phyloP scores from a whole-genome alignment of 2,329 filamentous ascomycete genomes.

The Botryosphaeria dothidea region DNA sequence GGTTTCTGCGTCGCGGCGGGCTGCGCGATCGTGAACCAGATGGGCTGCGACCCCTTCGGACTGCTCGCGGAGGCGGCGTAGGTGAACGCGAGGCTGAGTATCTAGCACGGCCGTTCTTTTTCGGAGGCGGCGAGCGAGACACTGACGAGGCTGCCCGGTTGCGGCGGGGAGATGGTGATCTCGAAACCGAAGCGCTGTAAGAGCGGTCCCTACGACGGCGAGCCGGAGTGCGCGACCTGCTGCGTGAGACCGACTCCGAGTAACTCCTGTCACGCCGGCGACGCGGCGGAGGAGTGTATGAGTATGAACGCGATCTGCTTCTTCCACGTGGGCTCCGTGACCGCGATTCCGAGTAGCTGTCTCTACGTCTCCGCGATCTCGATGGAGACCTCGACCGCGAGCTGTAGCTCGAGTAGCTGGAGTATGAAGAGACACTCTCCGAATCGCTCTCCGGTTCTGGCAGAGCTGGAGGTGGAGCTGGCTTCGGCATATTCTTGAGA shows the following conservation, averaged over 20 bases:
- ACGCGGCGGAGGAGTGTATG: conserved; percentile 20
- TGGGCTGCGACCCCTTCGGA: conserved; percentile 5
- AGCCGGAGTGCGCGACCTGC: conserved; percentile 25
- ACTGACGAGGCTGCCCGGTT: conserved; percentile 25
- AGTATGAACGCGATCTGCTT: conserved; percentile 11
- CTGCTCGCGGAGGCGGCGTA: conserved; percentile 17
- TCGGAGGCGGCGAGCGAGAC: conserved; percentile 12
- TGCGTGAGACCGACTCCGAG: conserved; percentile 23
- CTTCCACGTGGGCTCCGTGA: conserved; percentile 13
- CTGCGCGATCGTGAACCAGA: conserved; percentile 16
- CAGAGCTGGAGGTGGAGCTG: conserved; percentile 64
- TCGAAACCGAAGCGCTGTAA: conserved; percentile 20
- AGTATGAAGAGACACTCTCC: conserved; percentile 34
- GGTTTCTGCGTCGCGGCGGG: conserved; percentile 17
- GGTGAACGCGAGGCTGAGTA: conserved; percentile 20
- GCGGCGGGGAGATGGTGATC: conserved; percentile 25
- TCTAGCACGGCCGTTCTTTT: conserved; percentile 1
- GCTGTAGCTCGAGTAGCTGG: conserved; percentile 29
- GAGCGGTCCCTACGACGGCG: conserved; percentile 14
- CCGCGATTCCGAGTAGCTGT: conserved; percentile 11
- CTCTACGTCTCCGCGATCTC: neutral
- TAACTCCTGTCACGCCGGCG: conserved; percentile 14
- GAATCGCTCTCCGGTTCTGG: conserved; percentile 36
- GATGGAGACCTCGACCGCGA: conserved; percentile 21
- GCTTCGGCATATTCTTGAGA: conserved; percentile 86